These are phyloP conservation scores for Podaxis sp. DNA, from an alignment of 768 basidiomycete species.

Conservation along the genomic window DNA sequence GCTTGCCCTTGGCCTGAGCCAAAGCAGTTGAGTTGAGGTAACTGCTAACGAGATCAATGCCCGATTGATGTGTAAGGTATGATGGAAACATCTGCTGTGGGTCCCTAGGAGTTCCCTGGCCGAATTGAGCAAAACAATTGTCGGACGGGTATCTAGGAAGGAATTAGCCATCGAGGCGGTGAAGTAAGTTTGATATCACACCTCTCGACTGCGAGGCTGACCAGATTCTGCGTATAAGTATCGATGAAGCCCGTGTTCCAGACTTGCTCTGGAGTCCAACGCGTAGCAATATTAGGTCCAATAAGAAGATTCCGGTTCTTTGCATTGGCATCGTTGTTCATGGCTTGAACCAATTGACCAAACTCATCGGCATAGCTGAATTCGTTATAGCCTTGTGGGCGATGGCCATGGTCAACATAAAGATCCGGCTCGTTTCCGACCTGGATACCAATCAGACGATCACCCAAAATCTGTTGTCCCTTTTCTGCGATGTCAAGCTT, in stretches of 20 bases:
- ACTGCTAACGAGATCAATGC: slow-evolving; percentile 38
- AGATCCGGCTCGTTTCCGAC: slow-evolving; percentile 68
- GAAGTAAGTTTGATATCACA: slow-evolving; percentile 22
- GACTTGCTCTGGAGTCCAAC: slow-evolving; percentile 50
- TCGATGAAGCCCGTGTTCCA: slow-evolving; percentile 53
- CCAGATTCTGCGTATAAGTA: slow-evolving; percentile 33
- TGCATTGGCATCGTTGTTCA: slow-evolving; percentile 33
- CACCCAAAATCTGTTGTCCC: slow-evolving; percentile 65
- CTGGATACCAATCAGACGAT: slow-evolving; percentile 63
- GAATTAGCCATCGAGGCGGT: slow-evolving; percentile 25
- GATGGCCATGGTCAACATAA: slow-evolving; percentile 38
- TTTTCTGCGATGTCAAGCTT: slow-evolving; percentile 52
- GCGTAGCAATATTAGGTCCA: slow-evolving; percentile 50
- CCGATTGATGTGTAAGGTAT: slow-evolving; percentile 63
- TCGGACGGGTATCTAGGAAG: slow-evolving; percentile 50
- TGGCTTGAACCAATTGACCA: slow-evolving; percentile 38
- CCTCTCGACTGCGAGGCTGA: slow-evolving; percentile 56
- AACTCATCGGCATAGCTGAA: slow-evolving; percentile 54
- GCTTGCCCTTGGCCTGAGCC: slow-evolving; percentile 37
- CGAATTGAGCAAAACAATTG: slow-evolving; percentile 55
- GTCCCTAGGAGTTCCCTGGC: slow-evolving; percentile 32
- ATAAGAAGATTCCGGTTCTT: slow-evolving; percentile 44
- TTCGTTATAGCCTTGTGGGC: slow-evolving; percentile 33
- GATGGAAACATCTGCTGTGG: slow-evolving; percentile 47
- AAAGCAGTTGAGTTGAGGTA: slow-evolving; percentile 49